Evolutionary conservation across 1,139 yeast species (phyloP).

Genomic region (Yamadazyma dendronema): DNA sequence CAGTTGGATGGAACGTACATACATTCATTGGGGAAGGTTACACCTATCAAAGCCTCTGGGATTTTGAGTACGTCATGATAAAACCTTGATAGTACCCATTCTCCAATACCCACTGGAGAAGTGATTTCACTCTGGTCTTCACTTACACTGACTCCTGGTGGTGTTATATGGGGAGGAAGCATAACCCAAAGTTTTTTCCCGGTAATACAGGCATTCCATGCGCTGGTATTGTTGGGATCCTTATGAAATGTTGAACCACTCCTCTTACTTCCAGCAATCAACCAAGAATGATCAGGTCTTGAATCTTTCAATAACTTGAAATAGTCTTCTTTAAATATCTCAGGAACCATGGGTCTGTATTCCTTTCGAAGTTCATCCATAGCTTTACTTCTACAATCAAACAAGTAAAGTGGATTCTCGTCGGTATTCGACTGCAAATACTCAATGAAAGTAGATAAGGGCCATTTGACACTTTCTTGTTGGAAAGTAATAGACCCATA

Average conservation of each 20-base stretch:
- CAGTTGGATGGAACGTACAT: conserved; percentile 91
- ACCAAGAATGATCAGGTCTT: conserved; percentile 90
- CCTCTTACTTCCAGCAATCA: conserved; percentile 76
- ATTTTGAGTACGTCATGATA: conserved; percentile 56
- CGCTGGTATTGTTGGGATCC: conserved; percentile 87
- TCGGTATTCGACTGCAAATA: conserved; percentile 65
- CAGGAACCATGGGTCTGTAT: conserved; percentile 47
- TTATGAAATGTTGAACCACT: conserved; percentile 91
- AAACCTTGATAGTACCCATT: conserved; percentile 83
- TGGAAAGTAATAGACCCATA: conserved; percentile 66
- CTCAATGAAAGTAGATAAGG: conserved; percentile 55
- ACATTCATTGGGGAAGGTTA: conserved; percentile 81
- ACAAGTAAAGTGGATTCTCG: conserved; percentile 80
- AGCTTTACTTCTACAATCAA: conserved; percentile 73
- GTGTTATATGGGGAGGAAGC: conserved; percentile 73
- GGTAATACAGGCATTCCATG: conserved; percentile 79
- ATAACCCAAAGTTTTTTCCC: conserved; percentile 87
- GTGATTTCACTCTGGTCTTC: conserved; percentile 86
- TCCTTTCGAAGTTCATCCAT: conserved; percentile 55
- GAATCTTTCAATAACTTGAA: conserved; percentile 48
- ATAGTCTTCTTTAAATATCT: conserved; percentile 50
- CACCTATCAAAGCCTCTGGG: conserved; percentile 59
- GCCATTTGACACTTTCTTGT: conserved; percentile 87
- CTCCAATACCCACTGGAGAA: conserved; percentile 85
- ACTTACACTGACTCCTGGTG: conserved; percentile 85